Conservation (phyloP, 2,329 filamentous ascomycete species). For the Nothomitra cinnamomea region DNA sequence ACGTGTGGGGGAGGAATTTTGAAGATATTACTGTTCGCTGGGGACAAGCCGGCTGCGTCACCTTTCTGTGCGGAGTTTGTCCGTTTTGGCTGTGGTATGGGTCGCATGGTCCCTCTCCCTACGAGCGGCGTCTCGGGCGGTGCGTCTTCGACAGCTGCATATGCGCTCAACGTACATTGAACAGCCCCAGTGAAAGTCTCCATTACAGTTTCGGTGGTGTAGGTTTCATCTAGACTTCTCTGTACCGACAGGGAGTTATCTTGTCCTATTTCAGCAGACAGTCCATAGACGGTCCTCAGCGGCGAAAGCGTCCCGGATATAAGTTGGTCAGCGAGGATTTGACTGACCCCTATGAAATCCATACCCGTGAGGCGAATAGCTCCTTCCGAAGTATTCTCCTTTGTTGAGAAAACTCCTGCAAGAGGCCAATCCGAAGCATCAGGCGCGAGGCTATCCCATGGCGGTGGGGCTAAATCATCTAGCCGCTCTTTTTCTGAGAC, state of each 20-base stretch:
- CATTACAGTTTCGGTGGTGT: not conserved
- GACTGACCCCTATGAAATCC: conserved; percentile 48
- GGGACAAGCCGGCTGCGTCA: conserved; percentile 5
- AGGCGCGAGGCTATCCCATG: conserved; percentile 13
- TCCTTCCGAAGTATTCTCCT: not conserved
- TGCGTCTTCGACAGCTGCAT: conserved; percentile 27
- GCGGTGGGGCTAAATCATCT: not conserved
- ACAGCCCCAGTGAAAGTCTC: conserved; percentile 2
- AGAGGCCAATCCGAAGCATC: conserved; percentile 22
- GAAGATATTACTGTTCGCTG: conserved; percentile 29
- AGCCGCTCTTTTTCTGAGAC: not conserved
- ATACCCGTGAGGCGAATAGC: conserved; percentile 26
- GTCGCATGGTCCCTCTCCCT: not conserved
- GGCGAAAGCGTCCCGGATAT: conserved; percentile 30
- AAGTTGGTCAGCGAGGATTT: conserved; percentile 55
- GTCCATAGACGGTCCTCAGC: conserved; percentile 15
- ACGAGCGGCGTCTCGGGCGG: conserved; percentile 20
- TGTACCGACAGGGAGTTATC: not conserved
- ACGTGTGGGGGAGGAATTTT: conserved; percentile 52
- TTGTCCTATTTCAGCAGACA: not conserved
- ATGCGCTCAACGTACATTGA: conserved; percentile 17
- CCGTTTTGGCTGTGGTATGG: conserved; percentile 8
- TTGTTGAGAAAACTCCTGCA: conserved; percentile 16
- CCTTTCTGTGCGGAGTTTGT: conserved; percentile 15
- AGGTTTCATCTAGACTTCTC: not conserved